Conservation (phyloP, 768 basidiomycete species). For the Phanerodontia chrysosporium region DNA sequence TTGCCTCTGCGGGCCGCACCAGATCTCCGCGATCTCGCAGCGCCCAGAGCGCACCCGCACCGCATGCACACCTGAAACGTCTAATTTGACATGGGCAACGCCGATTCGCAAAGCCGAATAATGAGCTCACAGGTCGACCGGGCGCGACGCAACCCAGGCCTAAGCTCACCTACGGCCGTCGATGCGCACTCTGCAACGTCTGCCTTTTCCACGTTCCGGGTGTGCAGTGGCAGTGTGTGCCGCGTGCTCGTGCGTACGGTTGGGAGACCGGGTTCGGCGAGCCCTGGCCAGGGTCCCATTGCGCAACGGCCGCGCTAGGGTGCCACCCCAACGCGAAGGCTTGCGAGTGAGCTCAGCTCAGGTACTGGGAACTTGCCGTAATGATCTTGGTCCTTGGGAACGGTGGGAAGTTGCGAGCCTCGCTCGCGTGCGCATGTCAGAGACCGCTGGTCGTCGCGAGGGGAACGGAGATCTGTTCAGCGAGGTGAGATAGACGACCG, state of each 20-base stretch:
- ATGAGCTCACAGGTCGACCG: neutral
- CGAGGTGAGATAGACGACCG: neutral
- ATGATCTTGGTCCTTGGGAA: neutral
- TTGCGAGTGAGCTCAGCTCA: neutral
- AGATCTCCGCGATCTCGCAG: neutral
- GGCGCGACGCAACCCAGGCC: neutral
- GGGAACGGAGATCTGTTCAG: slow-evolving; percentile 3
- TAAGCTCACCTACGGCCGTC: neutral
- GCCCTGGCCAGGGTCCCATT: neutral
- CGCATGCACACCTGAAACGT: slow-evolving; percentile 1
- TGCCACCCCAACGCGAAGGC: neutral
- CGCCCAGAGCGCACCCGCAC: neutral
- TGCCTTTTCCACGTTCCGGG: neutral
- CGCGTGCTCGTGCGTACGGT: neutral
- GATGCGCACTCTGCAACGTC: neutral
- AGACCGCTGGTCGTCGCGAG: neutral
- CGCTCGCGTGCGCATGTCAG: slow-evolving; percentile 1
- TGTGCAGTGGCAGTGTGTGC: neutral
- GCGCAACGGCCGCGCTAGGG: neutral
- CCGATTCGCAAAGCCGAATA: neutral
- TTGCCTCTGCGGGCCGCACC: neutral
- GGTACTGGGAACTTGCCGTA: slow-evolving; percentile 6
- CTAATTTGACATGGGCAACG: neutral
- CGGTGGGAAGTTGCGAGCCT: neutral
- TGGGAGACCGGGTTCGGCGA: neutral